Base-by-base conservation (phyloP, 352 stramenopile genomes). In the Pythium diclinum region DNA sequence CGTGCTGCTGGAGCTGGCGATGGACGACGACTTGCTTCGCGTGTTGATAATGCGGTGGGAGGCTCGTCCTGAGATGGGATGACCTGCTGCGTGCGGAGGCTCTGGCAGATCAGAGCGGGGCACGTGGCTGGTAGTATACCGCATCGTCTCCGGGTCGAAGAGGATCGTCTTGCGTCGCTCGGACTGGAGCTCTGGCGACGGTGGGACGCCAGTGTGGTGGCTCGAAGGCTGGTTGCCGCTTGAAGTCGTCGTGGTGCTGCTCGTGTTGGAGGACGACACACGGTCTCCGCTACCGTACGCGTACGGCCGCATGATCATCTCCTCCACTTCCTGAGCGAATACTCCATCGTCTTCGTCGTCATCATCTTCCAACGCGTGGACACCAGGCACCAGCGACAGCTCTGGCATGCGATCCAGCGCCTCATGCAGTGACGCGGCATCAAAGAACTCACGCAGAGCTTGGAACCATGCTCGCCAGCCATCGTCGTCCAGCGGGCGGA, bases 401-500 rank as follows among this genome's bases (percentile, higher is more conserved):
- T 83, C 72, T 0, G 78, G 78, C 44, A 81, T 78, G 7, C 76
- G 71, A 1, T 69, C 58, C 3, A 78, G 59, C 11, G 73, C 71
- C 34, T 78, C 71, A 14, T 73, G 61, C 23, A 85, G 69, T 9
- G 77, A 82, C 17, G 63, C 59, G 1, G 46, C 65, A 44, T 85
- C 78, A 52, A 88, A 76, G 55, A 77, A 84, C 48, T 65, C 68
- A 2, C 74, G 59, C 23, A 88, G 68, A 2, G 72, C 77, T 34
- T 71, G 71, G 63, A 85, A 88, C 79, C 79, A 88, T 13, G 46
- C 38, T 23, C 65, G 60, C 77, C 79, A 85, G 25, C 81, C 75
- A 1, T 68, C 34, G 3, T 74, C 71, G 4, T 79, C 61, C 1
- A 61, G 59, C 17, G 71, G 71, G 46, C 77, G 76, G 51, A 85